Evolutionary conservation across 768 basidiomycete species (phyloP), one percentile per base, ranked within the genome.

Genomic region (Sporobolomyces pararoseus): DNA sequence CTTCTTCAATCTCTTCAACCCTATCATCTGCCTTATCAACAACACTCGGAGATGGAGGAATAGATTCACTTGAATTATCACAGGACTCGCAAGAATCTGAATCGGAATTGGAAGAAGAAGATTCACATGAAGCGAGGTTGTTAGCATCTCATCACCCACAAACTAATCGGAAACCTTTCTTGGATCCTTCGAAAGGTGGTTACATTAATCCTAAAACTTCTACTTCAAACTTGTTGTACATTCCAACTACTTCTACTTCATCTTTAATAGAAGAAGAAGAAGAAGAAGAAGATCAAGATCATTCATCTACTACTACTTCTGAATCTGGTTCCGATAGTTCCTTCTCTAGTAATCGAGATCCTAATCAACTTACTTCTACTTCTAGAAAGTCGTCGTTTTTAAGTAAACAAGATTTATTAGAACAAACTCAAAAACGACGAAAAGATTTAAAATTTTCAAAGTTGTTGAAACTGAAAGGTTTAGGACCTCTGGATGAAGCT

Each of bases 401-500:
- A n/a, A n/a, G n/a, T n/a, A n/a, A n/a, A n/a, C n/a, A n/a, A n/a
- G n/a, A n/a, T n/a, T n/a, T n/a, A n/a, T n/a, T n/a, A n/a, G n/a
- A n/a, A n/a, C n/a, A n/a, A n/a, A n/a, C n/a, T n/a, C n/a, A n/a
- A n/a, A n/a, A n/a, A n/a, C n/a, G 46, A 47, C 7, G 46, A 47
- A n/a, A 47, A 23, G 46, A 47, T 16, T 51, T 58, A 59, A n/a
- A 16, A 50, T n/a, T n/a, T n/a, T n/a, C n/a, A n/a, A n/a, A n/a
- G n/a, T n/a, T n/a, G 44, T 17, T 57, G 31, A 44, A 32, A 3
- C 0, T 5, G n/a, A 29, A 39, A 6, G 78, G 81, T 19, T 75
- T 76, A n/a, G 77, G 78, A 39, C 72, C 73, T 47, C 81, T 83
- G 49, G 92, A 98, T 79, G 97, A 95, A 90, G 87, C 89, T 3